phyloP scores from a whole-genome alignment of 2,329 filamentous ascomycete genomes.

The Colletotrichum cordylinicola region DNA sequence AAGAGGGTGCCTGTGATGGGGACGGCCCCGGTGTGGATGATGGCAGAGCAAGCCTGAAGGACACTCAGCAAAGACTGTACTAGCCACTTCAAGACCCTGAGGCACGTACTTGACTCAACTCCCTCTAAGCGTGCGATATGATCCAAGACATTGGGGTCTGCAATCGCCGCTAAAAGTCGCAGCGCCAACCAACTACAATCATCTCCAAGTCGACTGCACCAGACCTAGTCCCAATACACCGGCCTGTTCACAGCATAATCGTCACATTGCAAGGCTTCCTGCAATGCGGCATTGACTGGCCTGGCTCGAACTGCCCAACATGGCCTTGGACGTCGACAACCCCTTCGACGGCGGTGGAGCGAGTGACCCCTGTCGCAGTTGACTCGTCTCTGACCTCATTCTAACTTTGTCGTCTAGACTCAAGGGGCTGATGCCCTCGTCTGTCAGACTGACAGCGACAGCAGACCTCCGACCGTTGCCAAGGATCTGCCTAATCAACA shows the following conservation, averaged over 20 bases:
- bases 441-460: not conserved
- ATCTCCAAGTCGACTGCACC: not conserved
- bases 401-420: not conserved
- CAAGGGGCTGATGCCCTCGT: not conserved
- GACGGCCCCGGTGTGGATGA: not conserved
- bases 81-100: not conserved
- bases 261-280: not conserved
- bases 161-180: not conserved
- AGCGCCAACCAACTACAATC: not conserved
- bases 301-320: not conserved
- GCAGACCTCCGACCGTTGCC: not conserved
- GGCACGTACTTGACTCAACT: not conserved
- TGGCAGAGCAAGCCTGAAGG: not conserved
- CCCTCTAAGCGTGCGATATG: not conserved
- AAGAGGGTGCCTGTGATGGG: not conserved
- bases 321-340: not conserved
- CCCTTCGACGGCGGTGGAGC: not conserved
- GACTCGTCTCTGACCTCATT: not conserved
- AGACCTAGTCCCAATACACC: not conserved
- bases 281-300: not conserved
- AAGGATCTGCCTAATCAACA: constrained; percentile 2
- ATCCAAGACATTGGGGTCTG: not conserved
- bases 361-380: not conserved
- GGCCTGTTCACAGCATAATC: not conserved
- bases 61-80: not conserved